Evolutionary conservation across 2,329 filamentous ascomycete genomes (phyloP).

Genomic region (Epichloe bromicola): DNA sequence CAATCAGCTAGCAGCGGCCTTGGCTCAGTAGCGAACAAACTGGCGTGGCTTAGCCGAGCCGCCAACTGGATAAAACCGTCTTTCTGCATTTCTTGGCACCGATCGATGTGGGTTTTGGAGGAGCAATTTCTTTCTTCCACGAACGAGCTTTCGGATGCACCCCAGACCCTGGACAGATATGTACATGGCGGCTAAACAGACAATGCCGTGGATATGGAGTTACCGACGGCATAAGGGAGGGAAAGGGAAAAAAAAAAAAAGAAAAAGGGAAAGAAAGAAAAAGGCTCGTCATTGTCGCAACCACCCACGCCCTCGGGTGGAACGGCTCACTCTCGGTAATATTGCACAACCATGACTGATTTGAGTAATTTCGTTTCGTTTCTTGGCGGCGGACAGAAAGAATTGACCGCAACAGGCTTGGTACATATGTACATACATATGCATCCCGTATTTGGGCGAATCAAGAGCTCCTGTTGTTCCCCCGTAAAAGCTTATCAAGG

Average conservation of each 20-base stretch:
- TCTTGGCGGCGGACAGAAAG: background rate
- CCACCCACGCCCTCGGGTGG: background rate
- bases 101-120: background rate
- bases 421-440: background rate
- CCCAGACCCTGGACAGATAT: background rate
- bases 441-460: conserved; percentile 1
- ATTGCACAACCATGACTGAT: background rate
- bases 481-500: conserved; percentile 2
- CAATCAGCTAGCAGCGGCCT: no score
- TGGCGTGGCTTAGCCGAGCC: background rate
- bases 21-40: no score
- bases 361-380: background rate
- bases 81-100: background rate
- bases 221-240: no score
- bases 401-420: background rate
- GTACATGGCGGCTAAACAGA: background rate
- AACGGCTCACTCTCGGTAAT: no score
- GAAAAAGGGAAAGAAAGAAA: no score
- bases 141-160: background rate
- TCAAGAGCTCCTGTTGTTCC: background rate
- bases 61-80: background rate
- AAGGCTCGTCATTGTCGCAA: background rate
- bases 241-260: background rate
- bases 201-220: background rate
- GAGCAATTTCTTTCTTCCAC: background rate